A percentile compares a stretch with the other conserved stretches of the same genome.
These are phyloP conservation scores for Bryoerythrophyllum caledonicum DNA, from an alignment of 225 moss, liverwort and hornwort genomes.

Conservation along the genomic window DNA sequence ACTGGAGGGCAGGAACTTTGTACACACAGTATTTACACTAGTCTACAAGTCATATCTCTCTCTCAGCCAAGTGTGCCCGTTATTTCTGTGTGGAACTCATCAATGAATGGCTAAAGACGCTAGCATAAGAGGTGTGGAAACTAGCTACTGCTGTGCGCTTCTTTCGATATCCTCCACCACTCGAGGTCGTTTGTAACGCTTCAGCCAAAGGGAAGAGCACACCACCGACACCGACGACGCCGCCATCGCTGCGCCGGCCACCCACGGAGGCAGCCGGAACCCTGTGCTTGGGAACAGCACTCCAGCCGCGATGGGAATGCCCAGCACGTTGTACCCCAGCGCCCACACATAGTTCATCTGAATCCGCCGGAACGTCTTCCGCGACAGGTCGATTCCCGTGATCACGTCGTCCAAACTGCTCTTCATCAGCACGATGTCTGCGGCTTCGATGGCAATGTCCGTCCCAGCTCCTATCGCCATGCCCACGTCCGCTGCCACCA, in stretches of 20 bases:
- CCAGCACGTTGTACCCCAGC: constrained; percentile 82
- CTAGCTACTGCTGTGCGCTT: not conserved
- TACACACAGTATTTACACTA: constrained; percentile 1
- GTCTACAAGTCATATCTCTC: not conserved
- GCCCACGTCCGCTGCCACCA: constrained; percentile 95
- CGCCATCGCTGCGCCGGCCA: constrained; percentile 96
- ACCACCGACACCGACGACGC: constrained; percentile 92
- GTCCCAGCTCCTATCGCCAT: constrained; percentile 99
- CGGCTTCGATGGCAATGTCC: constrained; percentile 95
- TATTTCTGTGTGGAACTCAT: not conserved
- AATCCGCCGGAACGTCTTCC: constrained; percentile 76
- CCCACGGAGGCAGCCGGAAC: constrained; percentile 94
- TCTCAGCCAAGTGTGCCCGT: not conserved
- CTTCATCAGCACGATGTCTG: constrained; percentile 95
- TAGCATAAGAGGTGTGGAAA: not conserved
- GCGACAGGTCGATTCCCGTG: constrained; percentile 82
- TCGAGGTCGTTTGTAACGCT: constrained; percentile 56
- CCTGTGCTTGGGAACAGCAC: constrained; percentile 71
- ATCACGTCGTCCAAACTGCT: constrained; percentile 94
- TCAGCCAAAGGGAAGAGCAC: constrained; percentile 89
- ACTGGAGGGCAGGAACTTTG: not conserved
- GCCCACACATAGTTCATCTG: constrained; percentile 92
- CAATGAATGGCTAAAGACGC: too few relatives aligned
- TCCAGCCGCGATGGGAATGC: constrained; percentile 91
- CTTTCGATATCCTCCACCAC: not conserved